Evolutionary conservation across 177 flowering plant genomes (phyloP), one percentile per base, ranked within the genome.

Genomic region (Vitis hybrid): DNA sequence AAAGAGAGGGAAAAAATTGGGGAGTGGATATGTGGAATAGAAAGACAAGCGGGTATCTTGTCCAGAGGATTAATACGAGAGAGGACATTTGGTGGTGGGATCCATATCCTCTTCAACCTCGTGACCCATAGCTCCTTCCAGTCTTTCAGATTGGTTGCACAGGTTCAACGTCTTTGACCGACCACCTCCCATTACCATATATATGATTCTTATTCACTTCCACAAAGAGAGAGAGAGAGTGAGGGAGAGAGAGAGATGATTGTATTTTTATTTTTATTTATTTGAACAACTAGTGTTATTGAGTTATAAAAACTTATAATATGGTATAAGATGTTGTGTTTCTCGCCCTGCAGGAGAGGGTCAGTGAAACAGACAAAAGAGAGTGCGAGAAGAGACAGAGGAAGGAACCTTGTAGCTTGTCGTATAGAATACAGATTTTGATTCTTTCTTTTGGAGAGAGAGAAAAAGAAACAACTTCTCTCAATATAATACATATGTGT

Each of bases 361-460:
- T 52, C 80, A 83, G 75, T 66, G 83, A 74, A 80, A 74, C 67
- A 76, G 92, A 88, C 95, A 90, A 88, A 85, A 77, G 83, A 85
- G 90, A 82, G 88, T 64, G 82, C 62, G 57, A 81, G 82, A 83
- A 81, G 80, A 83, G 87, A 84, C 86, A 80, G 83, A 82, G 74
- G 83, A 79, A 81, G 82, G 86, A 88, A 83, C 83, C 84, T 85
- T 82, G 87, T 80, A 80, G 81, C 73, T 80, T 81, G 81, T 78
- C 82, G 70, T 77, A 60, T 77, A 72, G 66, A 73, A 72, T 79
- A 80, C 77, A 66, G 64, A 70, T 68, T 77, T 73, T 80, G 87
- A 85, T 84, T 88, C 88, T 70, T 72, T 50, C 52, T 54, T 58
- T 72, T 64, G 34, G 63, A 69, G 62, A 39, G 26, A 61, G 55